Conservation (phyloP, 495 filamentous ascomycete genomes). For the Hypoxylon cercidicola region DNA sequence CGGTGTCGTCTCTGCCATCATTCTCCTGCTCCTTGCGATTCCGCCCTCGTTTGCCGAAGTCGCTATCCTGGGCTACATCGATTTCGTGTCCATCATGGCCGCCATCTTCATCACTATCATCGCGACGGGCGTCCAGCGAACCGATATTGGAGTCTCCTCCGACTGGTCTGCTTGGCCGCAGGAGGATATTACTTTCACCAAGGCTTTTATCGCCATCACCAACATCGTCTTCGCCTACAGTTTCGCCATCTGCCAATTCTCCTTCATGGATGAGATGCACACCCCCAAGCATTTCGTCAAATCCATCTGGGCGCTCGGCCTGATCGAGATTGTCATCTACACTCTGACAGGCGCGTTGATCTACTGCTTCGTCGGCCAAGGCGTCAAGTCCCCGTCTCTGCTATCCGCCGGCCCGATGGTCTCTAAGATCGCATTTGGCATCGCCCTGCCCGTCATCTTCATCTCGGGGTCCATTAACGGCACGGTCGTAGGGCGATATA, state of each 20-base stretch:
- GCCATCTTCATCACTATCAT: constrained; percentile 77
- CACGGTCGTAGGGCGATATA: constrained; percentile 67
- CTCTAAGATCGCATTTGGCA: constrained; percentile 79
- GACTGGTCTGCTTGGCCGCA: constrained; percentile 58
- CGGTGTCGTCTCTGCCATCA: constrained; percentile 68
- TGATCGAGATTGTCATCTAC: constrained; percentile 75
- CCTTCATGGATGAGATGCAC: constrained; percentile 81
- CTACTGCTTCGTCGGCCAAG: constrained; percentile 76
- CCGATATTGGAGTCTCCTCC: constrained; percentile 48
- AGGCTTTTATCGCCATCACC: constrained; percentile 71
- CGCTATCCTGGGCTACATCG: constrained; percentile 70
- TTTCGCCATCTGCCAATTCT: constrained; percentile 78
- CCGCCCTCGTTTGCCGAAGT: constrained; percentile 65
- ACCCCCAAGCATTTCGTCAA: constrained; percentile 73
- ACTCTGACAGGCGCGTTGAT: constrained; percentile 72
- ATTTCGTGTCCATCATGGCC: constrained; percentile 71
- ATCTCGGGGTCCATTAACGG: constrained; percentile 72
- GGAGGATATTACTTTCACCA: constrained; percentile 48
- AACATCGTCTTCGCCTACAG: constrained; percentile 82
- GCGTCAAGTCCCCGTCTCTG: constrained; percentile 76
- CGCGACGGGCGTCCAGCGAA: constrained; percentile 65
- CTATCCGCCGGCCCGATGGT: constrained; percentile 68
- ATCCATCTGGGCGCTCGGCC: constrained; percentile 71
- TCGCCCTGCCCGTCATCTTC: constrained; percentile 84
- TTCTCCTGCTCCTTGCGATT: constrained; percentile 70